Conservation (phyloP, 2,329 filamentous ascomycete species). For the Tolypocladium ovalisporum region DNA sequence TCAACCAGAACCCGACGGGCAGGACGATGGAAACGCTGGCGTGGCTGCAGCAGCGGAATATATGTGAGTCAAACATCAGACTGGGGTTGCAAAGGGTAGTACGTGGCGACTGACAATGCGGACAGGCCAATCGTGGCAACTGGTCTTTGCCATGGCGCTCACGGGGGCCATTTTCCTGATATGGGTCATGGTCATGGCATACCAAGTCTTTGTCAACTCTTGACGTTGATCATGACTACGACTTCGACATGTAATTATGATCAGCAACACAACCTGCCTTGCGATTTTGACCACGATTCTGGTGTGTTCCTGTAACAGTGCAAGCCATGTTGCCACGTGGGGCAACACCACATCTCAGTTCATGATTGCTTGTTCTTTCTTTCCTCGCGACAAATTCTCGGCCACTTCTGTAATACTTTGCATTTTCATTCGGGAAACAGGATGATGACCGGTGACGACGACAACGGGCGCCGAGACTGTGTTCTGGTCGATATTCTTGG, state of each 20-base stretch:
- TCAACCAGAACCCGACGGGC: constrained; percentile 36
- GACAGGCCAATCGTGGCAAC: constrained; percentile 50
- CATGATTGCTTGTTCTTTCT: too few species aligned
- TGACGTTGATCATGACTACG: constrained; percentile 4
- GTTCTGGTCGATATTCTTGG: neutral
- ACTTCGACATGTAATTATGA: too few species aligned
- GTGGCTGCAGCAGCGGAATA: constrained; percentile 52
- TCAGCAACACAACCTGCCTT: neutral
- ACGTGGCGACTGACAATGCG: constrained; percentile 10
- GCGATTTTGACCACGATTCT: too few species aligned
- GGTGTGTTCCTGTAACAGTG: too few species aligned
- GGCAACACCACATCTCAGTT: neutral
- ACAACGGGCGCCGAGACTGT: neutral
- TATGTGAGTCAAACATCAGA: constrained; percentile 37
- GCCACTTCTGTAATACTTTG: neutral
- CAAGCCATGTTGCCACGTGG: too few species aligned
- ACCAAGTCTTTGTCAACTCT: constrained; percentile 47
- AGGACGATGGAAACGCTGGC: constrained; percentile 45
- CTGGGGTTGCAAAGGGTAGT: neutral
- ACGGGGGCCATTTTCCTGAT: constrained; percentile 49
- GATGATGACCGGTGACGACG: neutral
- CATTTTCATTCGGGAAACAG: neutral
- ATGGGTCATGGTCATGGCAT: constrained; percentile 61
- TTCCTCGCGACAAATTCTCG: neutral
- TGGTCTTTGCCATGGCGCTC: constrained; percentile 52